Conservation (phyloP, 192 early-diverging fungal genomes). For the Coemansia sp. region DNA sequence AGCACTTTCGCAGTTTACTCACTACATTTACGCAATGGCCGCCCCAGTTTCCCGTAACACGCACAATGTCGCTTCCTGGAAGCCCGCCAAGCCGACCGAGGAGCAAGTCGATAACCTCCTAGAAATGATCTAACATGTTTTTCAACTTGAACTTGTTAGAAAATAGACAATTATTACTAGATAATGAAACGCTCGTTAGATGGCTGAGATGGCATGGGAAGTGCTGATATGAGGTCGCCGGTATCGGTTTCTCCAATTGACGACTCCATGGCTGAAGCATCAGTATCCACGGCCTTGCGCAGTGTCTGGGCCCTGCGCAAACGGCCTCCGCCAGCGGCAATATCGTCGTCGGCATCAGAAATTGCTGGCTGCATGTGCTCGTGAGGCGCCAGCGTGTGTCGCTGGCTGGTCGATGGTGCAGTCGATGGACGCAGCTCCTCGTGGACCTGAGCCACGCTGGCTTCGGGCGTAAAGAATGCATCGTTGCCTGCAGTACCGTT, state of each 20-base stretch:
- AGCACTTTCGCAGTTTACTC: not conserved
- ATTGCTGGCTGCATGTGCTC: not conserved
- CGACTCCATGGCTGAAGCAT: slow-evolving; percentile 34
- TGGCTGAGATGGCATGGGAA: slow-evolving; percentile 41
- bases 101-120: slow-evolving; percentile 16
- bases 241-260: slow-evolving; percentile 24
- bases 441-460: slow-evolving; percentile 37
- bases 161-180: slow-evolving; percentile 10
- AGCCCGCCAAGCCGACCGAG: slow-evolving; percentile 11
- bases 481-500: slow-evolving; percentile 12
- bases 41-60: not conserved
- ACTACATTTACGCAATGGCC: not conserved
- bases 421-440: slow-evolving; percentile 34
- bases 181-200: slow-evolving; percentile 32
- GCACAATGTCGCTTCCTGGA: not conserved
- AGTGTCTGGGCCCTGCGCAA: slow-evolving; percentile 40
- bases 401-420: slow-evolving; percentile 31
- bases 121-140: slow-evolving; percentile 4
- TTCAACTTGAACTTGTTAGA: not conserved
- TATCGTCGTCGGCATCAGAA: slow-evolving; percentile 1
- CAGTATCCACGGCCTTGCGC: slow-evolving; percentile 40
- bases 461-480: slow-evolving; percentile 44
- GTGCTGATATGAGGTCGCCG: slow-evolving; percentile 34
- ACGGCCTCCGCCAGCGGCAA: slow-evolving; percentile 5
- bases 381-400: slow-evolving; percentile 26